A percentile compares a stretch with the other conserved stretches of the same genome.
These are phyloP conservation scores for Candida tallmaniae DNA, from an alignment of 805 yeast species.

Conservation along the genomic window DNA sequence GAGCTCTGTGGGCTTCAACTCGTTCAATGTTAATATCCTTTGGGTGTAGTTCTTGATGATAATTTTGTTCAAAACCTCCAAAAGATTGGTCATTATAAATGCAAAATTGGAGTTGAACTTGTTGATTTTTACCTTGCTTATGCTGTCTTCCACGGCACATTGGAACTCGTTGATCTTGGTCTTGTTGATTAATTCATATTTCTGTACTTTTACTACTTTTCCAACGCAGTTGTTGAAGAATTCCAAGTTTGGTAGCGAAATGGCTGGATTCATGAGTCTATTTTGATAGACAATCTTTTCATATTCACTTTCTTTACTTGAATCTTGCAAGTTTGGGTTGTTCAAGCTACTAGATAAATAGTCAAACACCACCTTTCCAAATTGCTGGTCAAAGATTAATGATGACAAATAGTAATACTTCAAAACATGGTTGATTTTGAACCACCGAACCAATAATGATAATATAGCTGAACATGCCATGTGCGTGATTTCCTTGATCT, in stretches of 20 bases:
- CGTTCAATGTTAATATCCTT: conserved; percentile 60
- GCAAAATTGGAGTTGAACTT: conserved; percentile 41
- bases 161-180: conserved; percentile 25
- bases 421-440: conserved; percentile 68
- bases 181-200: conserved; percentile 27
- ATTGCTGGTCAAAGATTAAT: conserved; percentile 70
- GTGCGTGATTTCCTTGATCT: conserved; percentile 59
- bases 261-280: conserved; percentile 35
- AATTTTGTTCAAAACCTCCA: conserved; percentile 53
- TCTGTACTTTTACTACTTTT: conserved; percentile 2
- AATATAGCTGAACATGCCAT: conserved; percentile 57
- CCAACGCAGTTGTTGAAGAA: conserved; percentile 36
- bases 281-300: conserved; percentile 34
- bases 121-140: conserved; percentile 20
- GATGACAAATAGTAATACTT: conserved; percentile 74
- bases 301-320: conserved; percentile 18
- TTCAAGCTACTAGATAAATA: conserved; percentile 32
- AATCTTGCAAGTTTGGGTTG: conserved; percentile 28
- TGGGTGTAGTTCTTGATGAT: conserved; percentile 64
- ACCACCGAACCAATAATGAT: conserved; percentile 63
- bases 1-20: conserved; percentile 57
- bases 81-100: conserved; percentile 44
- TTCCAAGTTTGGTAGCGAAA: conserved; percentile 26
- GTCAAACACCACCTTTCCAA: conserved; percentile 30
- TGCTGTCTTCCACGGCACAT: conserved; percentile 19